Base-by-base conservation (phyloP, 1,139 yeast genomes). In the Suzukiozyma palmioleophila region DNA sequence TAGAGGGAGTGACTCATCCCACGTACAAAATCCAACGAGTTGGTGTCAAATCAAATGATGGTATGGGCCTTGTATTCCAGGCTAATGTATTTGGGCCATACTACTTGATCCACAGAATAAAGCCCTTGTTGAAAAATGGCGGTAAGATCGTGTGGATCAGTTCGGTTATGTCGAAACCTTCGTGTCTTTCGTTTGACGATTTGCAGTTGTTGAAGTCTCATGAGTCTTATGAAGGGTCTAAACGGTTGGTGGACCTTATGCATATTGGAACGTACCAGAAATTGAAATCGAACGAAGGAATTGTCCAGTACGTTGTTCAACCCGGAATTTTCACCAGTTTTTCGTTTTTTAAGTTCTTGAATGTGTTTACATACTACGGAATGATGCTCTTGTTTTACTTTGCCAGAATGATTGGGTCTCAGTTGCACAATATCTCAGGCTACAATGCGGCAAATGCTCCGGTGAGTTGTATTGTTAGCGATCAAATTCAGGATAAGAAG, bases 41-140 rank as follows among this genome's bases (percentile, higher is more conserved):
- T 3, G 96, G 97, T 2, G 79, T 81, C 24, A 77, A 73, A 50
- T 77, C 95, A 1, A 57, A 53, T n/a, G 88, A 79, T 51, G 89
- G 79, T 0, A 53, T 92, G 69, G 97, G 98, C 1, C 64, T 85
- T 28, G 90, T 89, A 5, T 94, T 92, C 64, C 96, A 92, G 62
- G 95, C 95, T 5, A 92, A 92, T 56, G 96, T 90, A 11, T 86
- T 94, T 62, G 96, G 96, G 0, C 98, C 97, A 1, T 90, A 86
- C 65, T 92, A 82, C 59, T 66, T 92, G 39, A 66, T 86, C 33
- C 85, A 82, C 50, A 81, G 73, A 48, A 64, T 85, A 28, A 57
- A 64, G 36, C 79, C 77, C 9, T 59, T 81, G 31, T 64, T 89
- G 18, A 49, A 59, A 15, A 57, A 66, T 12, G 80, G 80, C 0